Base-by-base conservation (phyloP, 1,284 basidiomycete genomes). In the Earliella scabrosa region DNA sequence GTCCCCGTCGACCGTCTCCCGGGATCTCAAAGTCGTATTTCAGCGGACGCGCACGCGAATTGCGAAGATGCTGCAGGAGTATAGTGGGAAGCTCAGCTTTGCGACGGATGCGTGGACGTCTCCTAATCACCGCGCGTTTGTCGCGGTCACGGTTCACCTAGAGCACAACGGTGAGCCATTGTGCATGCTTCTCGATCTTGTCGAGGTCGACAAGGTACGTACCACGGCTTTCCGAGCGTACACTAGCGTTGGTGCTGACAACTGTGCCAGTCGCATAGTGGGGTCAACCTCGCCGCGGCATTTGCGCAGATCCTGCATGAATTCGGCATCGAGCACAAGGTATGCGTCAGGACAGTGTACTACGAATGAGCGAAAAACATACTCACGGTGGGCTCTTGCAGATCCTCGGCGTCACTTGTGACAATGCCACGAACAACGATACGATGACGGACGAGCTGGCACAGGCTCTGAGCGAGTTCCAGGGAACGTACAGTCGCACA, bases 301-400 rank as follows among this genome's bases (percentile, higher is more conserved):
- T 70, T 75, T 40, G 54, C 54, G 5, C 27, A 59, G 7, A 58
- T 72, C 10, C 60, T 76, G 4, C 36, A 68, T 2, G 66, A 72
- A 1, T 75, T 68, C 53, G 62, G 64, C 1, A 68, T 76, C n/a
- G 45, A 40, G n/a, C 45, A 69, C 14, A 76, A 75, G 68, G 73
- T 73, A 6, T 66, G 68, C 50, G 18, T 9, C 3, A 3, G 3
- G 20, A 20, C 18, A 18, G n/a, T n/a, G n/a, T n/a, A 34, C 13
- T 3, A 32, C 4, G n/a, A 2, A 21, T 20, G 16, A 13, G 18
- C 14, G 4, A 5, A 27, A 10, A 34, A 2, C 29, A 8, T n/a
- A 32, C 44, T 20, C 29, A 45, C 44, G 4, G 4, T 31, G n/a
- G n/a, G n/a, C n/a, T n/a, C n/a, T 20, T 21, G 5, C 11, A 45